Base-by-base conservation (phyloP, 495 filamentous ascomycete species). In the Trichoderma reesei region DNA sequence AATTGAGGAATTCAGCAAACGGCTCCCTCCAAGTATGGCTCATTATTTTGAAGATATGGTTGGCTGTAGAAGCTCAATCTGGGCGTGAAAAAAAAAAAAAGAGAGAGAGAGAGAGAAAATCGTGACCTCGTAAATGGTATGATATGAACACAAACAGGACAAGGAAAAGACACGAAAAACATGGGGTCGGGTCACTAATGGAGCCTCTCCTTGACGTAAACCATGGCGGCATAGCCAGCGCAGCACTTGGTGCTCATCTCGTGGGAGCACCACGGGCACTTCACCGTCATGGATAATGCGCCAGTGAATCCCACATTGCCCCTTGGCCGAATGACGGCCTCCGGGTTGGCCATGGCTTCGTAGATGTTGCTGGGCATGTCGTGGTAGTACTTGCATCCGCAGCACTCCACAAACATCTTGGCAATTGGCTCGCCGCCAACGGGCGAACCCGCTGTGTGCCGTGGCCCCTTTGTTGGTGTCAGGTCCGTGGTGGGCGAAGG, bases 371-470 rank as follows among this genome's bases (percentile, higher is more conserved):
- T 86, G 10, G 90, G 90, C 72, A 91, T 83, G 68, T 92, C 89
- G 73, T 92, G 88, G 81, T 87, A 92, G 72, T 87, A 90, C 63
- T 86, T 86, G 79, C 90, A 93, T 63, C 79, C 82, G 72, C 90
- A 93, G 71, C 90, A 93, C 64, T 92, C 86, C 6, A 92, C 88
- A 65, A 93, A 85, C 65, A 91, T 78, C 73, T 92, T 93, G 41
- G 84, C 86, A 51, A 91, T 72, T 0, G 85, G 80, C 51, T 82
- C 81, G 36, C 39, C 59, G 11, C 39, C 59, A 34, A 39, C 36
- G 34, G 59, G 36, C 6, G 59, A 38, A 8, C n/a, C 36, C 1
- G 59, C 11, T 38, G 36, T 39, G 26, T 56, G 51, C 5, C 51
- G 51, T 16, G 31, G 59, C 33, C 36, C 59, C 36, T 61, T 61